A percentile compares a stretch with the other conserved stretches of the same genome.
These are phyloP conservation scores for Cryptosporidium canis DNA, from an alignment of 169 alveolate genomes.

Conservation along the genomic window DNA sequence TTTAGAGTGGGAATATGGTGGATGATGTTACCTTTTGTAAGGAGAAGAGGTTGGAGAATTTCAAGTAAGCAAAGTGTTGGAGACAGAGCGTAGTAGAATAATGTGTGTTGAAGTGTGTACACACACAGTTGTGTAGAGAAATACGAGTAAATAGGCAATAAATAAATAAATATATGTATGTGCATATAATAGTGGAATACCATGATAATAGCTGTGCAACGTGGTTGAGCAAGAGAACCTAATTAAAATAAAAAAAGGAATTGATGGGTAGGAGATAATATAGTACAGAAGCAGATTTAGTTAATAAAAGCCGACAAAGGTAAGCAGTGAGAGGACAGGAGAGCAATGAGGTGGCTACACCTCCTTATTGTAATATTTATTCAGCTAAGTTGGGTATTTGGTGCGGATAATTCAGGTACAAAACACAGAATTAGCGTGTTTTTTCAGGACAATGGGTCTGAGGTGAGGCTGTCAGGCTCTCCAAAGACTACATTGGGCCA, in stretches of 20 bases:
- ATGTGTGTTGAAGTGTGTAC: constrained; percentile 72
- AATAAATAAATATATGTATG: too few species aligned
- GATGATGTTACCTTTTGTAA: neutral
- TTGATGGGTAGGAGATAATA: neutral
- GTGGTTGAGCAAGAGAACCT: neutral
- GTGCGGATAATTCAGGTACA: constrained; percentile 7
- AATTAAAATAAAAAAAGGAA: neutral
- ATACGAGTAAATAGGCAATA: neutral
- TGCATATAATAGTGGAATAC: neutral
- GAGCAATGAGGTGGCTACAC: constrained; percentile 65
- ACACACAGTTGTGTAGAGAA: constrained; percentile 25
- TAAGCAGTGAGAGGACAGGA: neutral
- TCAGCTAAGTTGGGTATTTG: constrained; percentile 45
- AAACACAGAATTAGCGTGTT: constrained; percentile 52
- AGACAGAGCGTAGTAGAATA: constrained; percentile 2
- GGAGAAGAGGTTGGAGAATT: neutral
- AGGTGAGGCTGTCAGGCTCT: constrained; percentile 54
- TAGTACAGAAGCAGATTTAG: neutral
- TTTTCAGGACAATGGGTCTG: constrained; percentile 31
- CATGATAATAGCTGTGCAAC: neutral
- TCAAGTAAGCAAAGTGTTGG: neutral
- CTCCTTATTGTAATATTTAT: constrained; percentile 14
- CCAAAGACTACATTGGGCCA: constrained; percentile 70
- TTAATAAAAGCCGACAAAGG: neutral
- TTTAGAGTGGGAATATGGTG: neutral